These are phyloP conservation scores for Syncephalis plumigaleata DNA, from an alignment of 371 early-diverging fungal species.

Conservation along the genomic window DNA sequence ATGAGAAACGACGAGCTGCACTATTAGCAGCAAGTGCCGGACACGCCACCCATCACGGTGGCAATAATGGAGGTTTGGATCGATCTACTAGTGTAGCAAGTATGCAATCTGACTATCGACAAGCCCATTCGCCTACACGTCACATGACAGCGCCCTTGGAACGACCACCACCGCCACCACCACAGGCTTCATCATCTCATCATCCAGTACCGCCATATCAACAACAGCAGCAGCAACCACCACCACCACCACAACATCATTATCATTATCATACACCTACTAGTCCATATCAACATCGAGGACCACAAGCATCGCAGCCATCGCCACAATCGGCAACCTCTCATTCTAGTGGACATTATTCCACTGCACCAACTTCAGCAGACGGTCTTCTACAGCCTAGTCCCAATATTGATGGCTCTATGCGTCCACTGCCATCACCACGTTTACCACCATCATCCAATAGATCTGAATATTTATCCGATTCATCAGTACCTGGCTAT, in stretches of 20 bases:
- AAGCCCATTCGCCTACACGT: not conserved
- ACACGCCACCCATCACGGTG: not conserved
- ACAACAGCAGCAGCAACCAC: slow-evolving; percentile 2
- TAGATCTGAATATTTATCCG: too few relatives aligned
- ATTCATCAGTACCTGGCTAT: too few relatives aligned
- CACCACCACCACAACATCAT: not conserved
- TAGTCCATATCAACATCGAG: too few relatives aligned
- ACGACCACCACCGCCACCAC: slow-evolving; percentile 5
- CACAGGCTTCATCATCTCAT: slow-evolving; percentile 10
- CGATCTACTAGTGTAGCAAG: not conserved
- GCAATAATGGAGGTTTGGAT: slow-evolving; percentile 1
- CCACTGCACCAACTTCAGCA: not conserved
- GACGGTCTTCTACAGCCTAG: not conserved
- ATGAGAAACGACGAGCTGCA: slow-evolving; percentile 31
- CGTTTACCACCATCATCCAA: too few relatives aligned
- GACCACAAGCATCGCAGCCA: too few relatives aligned
- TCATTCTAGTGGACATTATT: not conserved
- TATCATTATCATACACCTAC: slow-evolving; percentile 1
- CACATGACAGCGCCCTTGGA: too few relatives aligned
- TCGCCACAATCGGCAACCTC: not conserved
- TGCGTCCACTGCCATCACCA: too few relatives aligned
- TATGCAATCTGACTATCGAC: not conserved
- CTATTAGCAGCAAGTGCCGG: slow-evolving; percentile 12
- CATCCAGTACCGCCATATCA: slow-evolving; percentile 4
- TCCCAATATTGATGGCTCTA: not conserved